Percentiles rank a stretch among this genome's conserved stretches.
Evolutionary conservation across 108 stramenopile genomes (phyloP).

Genomic region (Nitzschia palea): DNA sequence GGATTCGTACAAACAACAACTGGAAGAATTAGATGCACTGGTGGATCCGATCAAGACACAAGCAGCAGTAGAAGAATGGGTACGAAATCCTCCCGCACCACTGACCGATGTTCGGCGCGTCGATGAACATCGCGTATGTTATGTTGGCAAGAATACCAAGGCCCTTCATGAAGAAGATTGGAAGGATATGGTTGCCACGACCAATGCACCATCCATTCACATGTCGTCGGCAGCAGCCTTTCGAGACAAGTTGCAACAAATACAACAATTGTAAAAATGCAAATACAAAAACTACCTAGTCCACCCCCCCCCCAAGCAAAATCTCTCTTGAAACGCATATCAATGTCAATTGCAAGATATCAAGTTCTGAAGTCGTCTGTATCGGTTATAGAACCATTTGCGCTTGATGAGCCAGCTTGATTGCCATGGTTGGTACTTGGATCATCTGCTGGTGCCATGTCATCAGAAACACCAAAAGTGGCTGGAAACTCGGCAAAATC

Average conservation of each 20-base stretch:
- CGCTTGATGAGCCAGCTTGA: too few species aligned
- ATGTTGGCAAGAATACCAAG: conserved; percentile 76
- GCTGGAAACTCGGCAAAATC: too few species aligned
- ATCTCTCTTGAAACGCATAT: too few species aligned
- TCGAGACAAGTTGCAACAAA: conserved; percentile 21
- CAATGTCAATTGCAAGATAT: too few species aligned
- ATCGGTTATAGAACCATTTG: too few species aligned
- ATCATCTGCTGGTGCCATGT: too few species aligned
- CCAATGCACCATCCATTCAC: conserved; percentile 10
- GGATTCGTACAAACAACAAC: conserved; percentile 33
- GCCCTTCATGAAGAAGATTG: conserved; percentile 57
- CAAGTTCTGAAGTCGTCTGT: too few species aligned
- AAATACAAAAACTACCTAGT: too few species aligned
- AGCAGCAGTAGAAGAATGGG: conserved; percentile 61
- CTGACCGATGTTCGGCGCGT: conserved; percentile 83
- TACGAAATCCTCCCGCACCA: conserved; percentile 75
- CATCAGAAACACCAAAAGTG: too few species aligned
- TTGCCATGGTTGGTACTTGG: too few species aligned
- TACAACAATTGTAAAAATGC: too few species aligned
- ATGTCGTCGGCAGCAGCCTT: conserved; percentile 29
- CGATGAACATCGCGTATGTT: conserved; percentile 73
- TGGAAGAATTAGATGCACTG: conserved; percentile 47
- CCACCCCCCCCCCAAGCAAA: too few species aligned
- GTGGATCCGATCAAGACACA: conserved; percentile 32
- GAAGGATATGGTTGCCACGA: conserved; percentile 78